Evolutionary conservation across 805 yeast species (phyloP), one percentile per base, ranked within the genome.

Genomic region (Candida saitoana): DNA sequence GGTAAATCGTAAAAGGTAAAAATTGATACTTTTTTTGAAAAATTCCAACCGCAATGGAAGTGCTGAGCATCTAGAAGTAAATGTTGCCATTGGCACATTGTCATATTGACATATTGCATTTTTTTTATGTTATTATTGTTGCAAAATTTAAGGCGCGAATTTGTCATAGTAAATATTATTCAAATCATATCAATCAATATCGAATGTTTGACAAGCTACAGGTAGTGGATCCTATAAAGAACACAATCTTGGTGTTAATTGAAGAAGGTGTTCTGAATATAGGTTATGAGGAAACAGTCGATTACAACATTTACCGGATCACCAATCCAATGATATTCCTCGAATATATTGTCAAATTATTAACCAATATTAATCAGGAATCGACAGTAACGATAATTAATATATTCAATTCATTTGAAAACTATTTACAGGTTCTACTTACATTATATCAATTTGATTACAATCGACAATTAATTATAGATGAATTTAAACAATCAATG

Each of bases 251-350:
- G 8, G 38, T 43, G 7, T 15, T 46, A 6, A 9, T 33, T 3
- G 32, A 41, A 19, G 35, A 29, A 18, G 19, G 31, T 0, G 18
- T 24, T 11, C 49, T 49, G 50, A 34, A 52, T 8, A 44, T 55
- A 11, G 34, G 47, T 17, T 55, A 35, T 43, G n/a, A 22, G 8
- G 18, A 29, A 18, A 35, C 42, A 4, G 42, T 38, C 0, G 18
- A 39, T 4, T 18, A 32, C 17, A 56, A 55, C 6, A 41, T 52
- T 14, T 56, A 56, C 44, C 22, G 44, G 32, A 39, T 54, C 18
- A 42, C 50, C 32, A 51, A 50, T 25, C 33, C 36, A 8, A 11
- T 36, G 31, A 14, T 35, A 17, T 43, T 35, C 20, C 7, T 32
- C 6, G 29, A 36, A 4, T 24, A 33, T 39, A 39, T 43, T n/a